phyloP scores from a whole-genome alignment of 306 rosid genomes.

The Gleditsia sinensis region DNA sequence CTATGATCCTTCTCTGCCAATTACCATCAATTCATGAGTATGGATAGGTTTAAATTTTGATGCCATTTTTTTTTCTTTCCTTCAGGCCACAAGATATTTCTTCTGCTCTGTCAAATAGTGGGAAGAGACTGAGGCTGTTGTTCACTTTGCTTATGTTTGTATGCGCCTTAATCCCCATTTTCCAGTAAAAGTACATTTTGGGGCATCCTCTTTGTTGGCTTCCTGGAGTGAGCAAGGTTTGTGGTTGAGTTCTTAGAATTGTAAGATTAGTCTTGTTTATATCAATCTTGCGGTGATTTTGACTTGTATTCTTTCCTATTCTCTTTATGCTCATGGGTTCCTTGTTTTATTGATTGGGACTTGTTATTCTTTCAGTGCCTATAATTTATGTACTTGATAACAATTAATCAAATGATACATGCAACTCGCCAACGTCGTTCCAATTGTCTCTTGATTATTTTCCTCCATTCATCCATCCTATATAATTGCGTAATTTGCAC shows the following conservation, averaged over 20 bases:
- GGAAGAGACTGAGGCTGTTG: constrained; percentile 42
- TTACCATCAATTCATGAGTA: background rate
- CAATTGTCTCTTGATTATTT: constrained; percentile 2
- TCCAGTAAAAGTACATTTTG: constrained; percentile 39
- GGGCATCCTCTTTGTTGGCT: constrained; percentile 24
- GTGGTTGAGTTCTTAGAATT: constrained; percentile 58
- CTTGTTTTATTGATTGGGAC: constrained; percentile 51
- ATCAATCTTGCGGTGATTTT: constrained; percentile 55
- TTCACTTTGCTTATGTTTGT: constrained; percentile 50
- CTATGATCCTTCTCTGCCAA: constrained; percentile 2
- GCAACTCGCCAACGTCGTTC: constrained; percentile 34
- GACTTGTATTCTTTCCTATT: constrained; percentile 50
- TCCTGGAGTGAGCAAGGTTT: constrained; percentile 46
- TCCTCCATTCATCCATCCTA: constrained; percentile 3
- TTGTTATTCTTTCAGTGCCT: constrained; percentile 71
- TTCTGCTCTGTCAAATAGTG: constrained; percentile 41
- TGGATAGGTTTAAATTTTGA: constrained; percentile 7
- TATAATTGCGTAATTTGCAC: background rate
- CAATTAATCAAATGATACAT: constrained; percentile 53
- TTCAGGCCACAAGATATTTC: constrained; percentile 74
- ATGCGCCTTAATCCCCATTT: constrained; percentile 41
- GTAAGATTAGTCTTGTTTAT: constrained; percentile 62
- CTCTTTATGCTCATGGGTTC: constrained; percentile 37
- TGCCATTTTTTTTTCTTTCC: constrained; percentile 13
- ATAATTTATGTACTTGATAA: constrained; percentile 45